Evolutionary conservation across 768 basidiomycete species (phyloP).

Genomic region (Tephrocybe sp.): DNA sequence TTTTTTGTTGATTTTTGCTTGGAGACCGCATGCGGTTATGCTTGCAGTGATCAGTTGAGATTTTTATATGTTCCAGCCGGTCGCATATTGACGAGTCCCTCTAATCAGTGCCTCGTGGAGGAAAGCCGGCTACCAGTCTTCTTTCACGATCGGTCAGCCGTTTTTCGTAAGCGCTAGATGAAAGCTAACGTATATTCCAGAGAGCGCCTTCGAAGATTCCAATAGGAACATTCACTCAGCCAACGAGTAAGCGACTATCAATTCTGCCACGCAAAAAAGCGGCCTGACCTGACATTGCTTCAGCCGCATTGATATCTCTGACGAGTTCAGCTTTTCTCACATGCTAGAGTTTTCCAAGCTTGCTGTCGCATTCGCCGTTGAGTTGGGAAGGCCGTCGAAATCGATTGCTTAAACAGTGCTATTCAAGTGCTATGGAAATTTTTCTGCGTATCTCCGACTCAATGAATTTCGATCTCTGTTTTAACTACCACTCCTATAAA

Average conservation of each 20-base stretch:
- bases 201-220: slow-evolving; percentile 72
- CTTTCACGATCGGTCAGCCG: slow-evolving; percentile 75
- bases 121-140: slow-evolving; percentile 82
- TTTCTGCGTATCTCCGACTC: neutral
- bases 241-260: slow-evolving; percentile 63
- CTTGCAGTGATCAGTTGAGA: slow-evolving; percentile 87
- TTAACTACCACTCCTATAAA: too few relatives aligned
- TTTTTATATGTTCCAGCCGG: slow-evolving; percentile 25
- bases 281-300: slow-evolving; percentile 16
- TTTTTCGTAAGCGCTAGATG: slow-evolving; percentile 15
- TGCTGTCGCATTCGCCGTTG: slow-evolving; percentile 75
- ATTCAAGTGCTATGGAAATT: neutral
- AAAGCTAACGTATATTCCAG: slow-evolving; percentile 27
- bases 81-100: slow-evolving; percentile 25
- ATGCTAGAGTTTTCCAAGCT: slow-evolving; percentile 89
- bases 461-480: too few relatives aligned
- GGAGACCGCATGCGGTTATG: slow-evolving; percentile 88
- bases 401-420: neutral
- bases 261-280: slow-evolving; percentile 6
- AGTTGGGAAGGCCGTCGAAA: slow-evolving; percentile 54
- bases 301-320: slow-evolving; percentile 80
- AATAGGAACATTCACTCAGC: slow-evolving; percentile 82
- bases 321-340: slow-evolving; percentile 88
- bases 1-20: slow-evolving; percentile 13
- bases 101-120: slow-evolving; percentile 67